Conservation (phyloP, 768 basidiomycete genomes). For the Psilocybe cyanescens region DNA sequence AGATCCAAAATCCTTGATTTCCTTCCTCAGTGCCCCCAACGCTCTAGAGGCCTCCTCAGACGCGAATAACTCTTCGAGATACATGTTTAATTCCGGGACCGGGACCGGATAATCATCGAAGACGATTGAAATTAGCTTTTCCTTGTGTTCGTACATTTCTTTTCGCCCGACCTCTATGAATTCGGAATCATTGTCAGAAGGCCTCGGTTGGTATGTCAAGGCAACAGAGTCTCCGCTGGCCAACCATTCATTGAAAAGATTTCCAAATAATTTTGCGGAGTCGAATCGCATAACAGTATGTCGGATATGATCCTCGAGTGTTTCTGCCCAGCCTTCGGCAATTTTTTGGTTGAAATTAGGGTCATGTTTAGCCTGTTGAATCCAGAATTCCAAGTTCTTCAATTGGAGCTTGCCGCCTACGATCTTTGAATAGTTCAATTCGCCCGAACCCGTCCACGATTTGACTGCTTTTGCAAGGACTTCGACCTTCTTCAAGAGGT, state of each 20-base stretch:
- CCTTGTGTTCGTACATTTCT: slow-evolving; percentile 41
- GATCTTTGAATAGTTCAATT: slow-evolving; percentile 16
- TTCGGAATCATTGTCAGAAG: slow-evolving; percentile 9
- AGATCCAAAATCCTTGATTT: slow-evolving; percentile 30
- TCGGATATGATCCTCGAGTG: slow-evolving; percentile 37
- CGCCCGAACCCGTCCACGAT: slow-evolving; percentile 41
- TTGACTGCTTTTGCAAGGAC: slow-evolving; percentile 36
- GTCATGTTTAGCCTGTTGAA: slow-evolving; percentile 43
- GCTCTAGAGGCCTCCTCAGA: slow-evolving; percentile 30
- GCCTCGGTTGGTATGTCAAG: slow-evolving; percentile 23
- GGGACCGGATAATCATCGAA: slow-evolving; percentile 41
- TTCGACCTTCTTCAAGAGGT: slow-evolving; percentile 33
- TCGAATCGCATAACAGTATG: slow-evolving; percentile 41
- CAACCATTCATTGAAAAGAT: slow-evolving; percentile 47
- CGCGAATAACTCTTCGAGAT: slow-evolving; percentile 42
- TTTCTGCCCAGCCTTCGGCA: slow-evolving; percentile 39
- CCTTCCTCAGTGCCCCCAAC: slow-evolving; percentile 32
- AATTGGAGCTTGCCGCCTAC: slow-evolving; percentile 23
- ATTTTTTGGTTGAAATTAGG: slow-evolving; percentile 40
- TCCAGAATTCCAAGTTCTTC: slow-evolving; percentile 34
- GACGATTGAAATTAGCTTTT: slow-evolving; percentile 40
- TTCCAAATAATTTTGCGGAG: slow-evolving; percentile 43
- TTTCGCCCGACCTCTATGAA: slow-evolving; percentile 38
- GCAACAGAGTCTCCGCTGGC: slow-evolving; percentile 44
- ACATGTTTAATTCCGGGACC: slow-evolving; percentile 30